phyloP scores from a whole-genome alignment of 768 basidiomycete species.

The Collybia nuda region DNA sequence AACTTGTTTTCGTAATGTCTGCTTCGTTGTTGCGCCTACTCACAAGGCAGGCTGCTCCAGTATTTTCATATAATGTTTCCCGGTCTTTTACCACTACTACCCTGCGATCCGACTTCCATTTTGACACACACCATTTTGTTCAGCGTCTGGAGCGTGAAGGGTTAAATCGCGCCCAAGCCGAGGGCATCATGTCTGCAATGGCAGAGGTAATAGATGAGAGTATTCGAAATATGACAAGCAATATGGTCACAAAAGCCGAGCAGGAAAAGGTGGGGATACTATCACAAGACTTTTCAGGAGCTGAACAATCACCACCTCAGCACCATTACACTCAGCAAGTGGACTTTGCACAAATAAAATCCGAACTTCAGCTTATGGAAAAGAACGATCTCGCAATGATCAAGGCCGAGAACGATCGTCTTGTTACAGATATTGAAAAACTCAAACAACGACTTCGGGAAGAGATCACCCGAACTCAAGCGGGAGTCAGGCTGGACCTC shows the following conservation, averaged over 20 bases:
- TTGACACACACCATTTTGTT: conserved; percentile 95
- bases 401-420: conserved; percentile 95
- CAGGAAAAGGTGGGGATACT: conserved; percentile 85
- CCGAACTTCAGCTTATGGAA: conserved; percentile 93
- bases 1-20: conserved; percentile 3
- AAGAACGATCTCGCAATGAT: conserved; percentile 95
- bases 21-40: conserved; percentile 4
- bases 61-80: not conserved
- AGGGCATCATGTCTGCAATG: conserved; percentile 97
- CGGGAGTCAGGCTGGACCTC: conserved; percentile 89
- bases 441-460: conserved; percentile 91
- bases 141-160: conserved; percentile 89
- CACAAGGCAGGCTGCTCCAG: not conserved
- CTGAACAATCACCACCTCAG: conserved; percentile 32
- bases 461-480: conserved; percentile 89
- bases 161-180: conserved; percentile 86
- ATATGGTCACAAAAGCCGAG: conserved; percentile 94
- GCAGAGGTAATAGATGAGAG: conserved; percentile 98
- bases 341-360: conserved; percentile 95
- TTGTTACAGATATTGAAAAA: conserved; percentile 89
- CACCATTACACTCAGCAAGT: conserved; percentile 95
- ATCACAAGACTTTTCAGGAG: not conserved
- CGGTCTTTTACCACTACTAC: conserved; percentile 30
- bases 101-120: conserved; percentile 62
- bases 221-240: conserved; percentile 91